Evolutionary conservation across 441 rosid species (phyloP).

Genomic region (Populus tomentosa): DNA sequence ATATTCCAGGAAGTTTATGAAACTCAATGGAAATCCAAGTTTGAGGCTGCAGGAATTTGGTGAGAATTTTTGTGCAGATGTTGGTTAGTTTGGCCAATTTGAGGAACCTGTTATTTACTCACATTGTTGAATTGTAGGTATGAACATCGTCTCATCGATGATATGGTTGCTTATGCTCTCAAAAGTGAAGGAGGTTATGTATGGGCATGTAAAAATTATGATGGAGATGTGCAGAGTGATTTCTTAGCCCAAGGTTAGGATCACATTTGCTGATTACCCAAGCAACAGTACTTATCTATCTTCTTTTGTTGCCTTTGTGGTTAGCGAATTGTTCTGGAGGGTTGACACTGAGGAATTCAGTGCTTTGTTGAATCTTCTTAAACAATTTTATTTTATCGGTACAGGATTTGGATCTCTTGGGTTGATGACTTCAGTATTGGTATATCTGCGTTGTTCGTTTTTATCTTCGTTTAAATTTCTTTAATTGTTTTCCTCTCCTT

Average conservation of each 20-base stretch:
- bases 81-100: not conserved
- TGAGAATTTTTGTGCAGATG: conserved; percentile 20
- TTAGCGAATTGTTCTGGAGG: not conserved
- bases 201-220: conserved; percentile 99
- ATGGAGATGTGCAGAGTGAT: conserved; percentile 98
- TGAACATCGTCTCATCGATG: conserved; percentile 93
- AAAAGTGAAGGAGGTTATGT: conserved; percentile 92
- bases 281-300: not conserved
- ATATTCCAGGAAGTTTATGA: conserved; percentile 89
- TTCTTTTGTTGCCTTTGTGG: not conserved
- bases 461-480: not conserved
- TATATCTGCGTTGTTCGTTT: conserved; percentile 22
- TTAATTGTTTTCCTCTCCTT: not conserved
- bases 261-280: not conserved
- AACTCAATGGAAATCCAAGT: conserved; percentile 75
- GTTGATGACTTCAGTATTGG: conserved; percentile 91
- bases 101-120: conserved; percentile 8
- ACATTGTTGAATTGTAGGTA: conserved; percentile 43
- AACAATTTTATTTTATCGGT: conserved; percentile 6
- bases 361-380: conserved; percentile 7
- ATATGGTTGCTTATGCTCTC: conserved; percentile 94
- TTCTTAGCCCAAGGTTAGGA: conserved; percentile 87
- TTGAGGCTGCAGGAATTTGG: conserved; percentile 81
- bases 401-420: conserved; percentile 97
- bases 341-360: not conserved